These are phyloP conservation scores for Candida namnaoensis DNA, from an alignment of 805 yeast species.

Conservation along the genomic window DNA sequence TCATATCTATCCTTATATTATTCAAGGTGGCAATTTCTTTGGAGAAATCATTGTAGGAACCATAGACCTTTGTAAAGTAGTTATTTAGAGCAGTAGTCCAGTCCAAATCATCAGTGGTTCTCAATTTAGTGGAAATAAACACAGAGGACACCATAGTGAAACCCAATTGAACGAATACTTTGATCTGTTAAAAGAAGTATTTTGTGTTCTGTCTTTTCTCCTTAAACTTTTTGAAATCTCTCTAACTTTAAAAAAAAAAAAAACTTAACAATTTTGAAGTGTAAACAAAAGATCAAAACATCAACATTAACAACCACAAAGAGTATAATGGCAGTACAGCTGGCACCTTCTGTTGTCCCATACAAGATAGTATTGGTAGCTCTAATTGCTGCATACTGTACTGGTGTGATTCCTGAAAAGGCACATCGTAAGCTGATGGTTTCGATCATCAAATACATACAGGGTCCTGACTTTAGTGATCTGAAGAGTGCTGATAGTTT, in stretches of 20 bases:
- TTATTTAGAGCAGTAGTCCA: slow-evolving; percentile 56
- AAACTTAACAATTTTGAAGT: too few relatives aligned
- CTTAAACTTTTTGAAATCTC: too few relatives aligned
- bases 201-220: too few relatives aligned
- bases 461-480: slow-evolving; percentile 20
- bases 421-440: slow-evolving; percentile 30
- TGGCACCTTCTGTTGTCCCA: slow-evolving; percentile 40
- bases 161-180: too few relatives aligned
- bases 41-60: slow-evolving; percentile 46
- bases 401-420: slow-evolving; percentile 27
- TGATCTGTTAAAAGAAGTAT: too few relatives aligned
- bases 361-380: slow-evolving; percentile 42
- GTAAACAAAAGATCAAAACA: too few relatives aligned
- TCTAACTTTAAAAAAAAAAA: too few relatives aligned
- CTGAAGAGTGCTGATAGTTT: slow-evolving; percentile 11
- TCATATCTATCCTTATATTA: slow-evolving; percentile 44
- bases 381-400: slow-evolving; percentile 38
- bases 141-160: background rate
- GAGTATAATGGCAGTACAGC: too few relatives aligned
- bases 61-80: slow-evolving; percentile 56
- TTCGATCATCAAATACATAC: slow-evolving; percentile 33
- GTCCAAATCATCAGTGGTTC: slow-evolving; percentile 47
- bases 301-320: too few relatives aligned
- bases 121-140: slow-evolving; percentile 18
- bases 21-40: slow-evolving; percentile 48